Evolutionary conservation across 2,329 filamentous ascomycete species (phyloP), one percentile per base, ranked within the genome.

Genomic region (Monosporascus sp.): DNA sequence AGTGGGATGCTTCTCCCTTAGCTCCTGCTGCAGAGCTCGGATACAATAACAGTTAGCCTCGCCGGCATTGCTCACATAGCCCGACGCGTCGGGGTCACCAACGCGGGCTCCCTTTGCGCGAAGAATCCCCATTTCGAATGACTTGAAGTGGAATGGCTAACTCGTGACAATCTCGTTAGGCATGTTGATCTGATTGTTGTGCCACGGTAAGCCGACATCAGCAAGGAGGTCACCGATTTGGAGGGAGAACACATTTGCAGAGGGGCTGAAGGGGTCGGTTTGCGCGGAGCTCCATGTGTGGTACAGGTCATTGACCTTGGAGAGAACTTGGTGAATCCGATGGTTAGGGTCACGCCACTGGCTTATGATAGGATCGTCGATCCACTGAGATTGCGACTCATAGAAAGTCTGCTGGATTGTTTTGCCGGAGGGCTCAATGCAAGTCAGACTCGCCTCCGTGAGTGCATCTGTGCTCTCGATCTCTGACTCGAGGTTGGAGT

Each of bases 21-120:
- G 49, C 37, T 58, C 54, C 41, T 56, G 54, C 43, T 58, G 53
- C 26, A 58, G 41, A n/a, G 56, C 56, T 46, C 56, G 52, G 49
- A 58, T 52, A 22, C 56, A 55, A 44, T 54, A 58, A 8, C 50
- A 46, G 40, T 58, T 56, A n/a, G 54, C 51, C 41, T 56, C 56
- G 27, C 46, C 37, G n/a, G 24, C 37, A 27, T 47, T 54, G 20
- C 51, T 49, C 16, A 58, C 44, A n/a, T 58, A 58, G 4, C 54
- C 54, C 14, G 50, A 45, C 6, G 51, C 35, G 5, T 37, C 26
- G 8, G 47, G 27, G 24, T 54, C 52, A 3, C 56, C 56, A 6
- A 58, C 49, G 19, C 56, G 49, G 40, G 53, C 19, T 2, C 46
- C 54, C 22, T 58, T 58, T 1, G 37, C 50, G 26, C n/a, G 43